These are phyloP conservation scores for Durotheca rogersii DNA, from an alignment of 495 filamentous ascomycete genomes.

Conservation along the genomic window DNA sequence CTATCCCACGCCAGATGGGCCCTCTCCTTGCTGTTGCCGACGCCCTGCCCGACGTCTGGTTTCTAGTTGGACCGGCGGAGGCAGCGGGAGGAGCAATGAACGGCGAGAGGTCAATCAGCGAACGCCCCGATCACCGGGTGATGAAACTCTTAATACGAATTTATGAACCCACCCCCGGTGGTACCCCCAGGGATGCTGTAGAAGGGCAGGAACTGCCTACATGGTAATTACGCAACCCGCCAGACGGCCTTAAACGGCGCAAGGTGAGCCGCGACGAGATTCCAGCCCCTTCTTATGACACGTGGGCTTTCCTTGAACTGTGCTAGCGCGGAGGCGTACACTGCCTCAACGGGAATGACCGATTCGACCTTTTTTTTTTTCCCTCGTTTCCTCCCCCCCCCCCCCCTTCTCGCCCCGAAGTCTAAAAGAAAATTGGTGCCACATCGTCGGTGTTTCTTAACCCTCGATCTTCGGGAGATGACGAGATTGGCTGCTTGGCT, in stretches of 20 bases:
- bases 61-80: not conserved
- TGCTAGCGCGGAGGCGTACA: slow-evolving; percentile 14
- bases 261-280: slow-evolving; percentile 20
- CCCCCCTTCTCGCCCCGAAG: slow-evolving; percentile 19
- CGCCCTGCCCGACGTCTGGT: slow-evolving; percentile 2
- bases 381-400: not conserved
- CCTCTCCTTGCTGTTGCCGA: no score
- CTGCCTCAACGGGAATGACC: slow-evolving; percentile 29
- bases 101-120: slow-evolving; percentile 9
- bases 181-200: not conserved
- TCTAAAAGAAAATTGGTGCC: slow-evolving; percentile 32
- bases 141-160: slow-evolving; percentile 25
- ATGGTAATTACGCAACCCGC: not conserved
- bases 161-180: slow-evolving; percentile 4
- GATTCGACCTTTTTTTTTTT: slow-evolving; percentile 4
- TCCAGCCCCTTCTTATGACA: slow-evolving; percentile 32
- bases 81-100: slow-evolving; percentile 6
- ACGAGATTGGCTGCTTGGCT: slow-evolving; percentile 37
- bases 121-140: slow-evolving; percentile 20
- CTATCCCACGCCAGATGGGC: no score
- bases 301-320: slow-evolving; percentile 30
- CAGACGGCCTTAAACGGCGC: slow-evolving; percentile 20
- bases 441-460: slow-evolving; percentile 40
- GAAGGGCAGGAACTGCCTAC: not conserved
- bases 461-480: slow-evolving; percentile 39